Percentiles rank a stretch among this genome's conserved stretches.
Evolutionary conservation across 1,284 basidiomycete genomes (phyloP).

Genomic region (Lentinula novae-zelandiae): DNA sequence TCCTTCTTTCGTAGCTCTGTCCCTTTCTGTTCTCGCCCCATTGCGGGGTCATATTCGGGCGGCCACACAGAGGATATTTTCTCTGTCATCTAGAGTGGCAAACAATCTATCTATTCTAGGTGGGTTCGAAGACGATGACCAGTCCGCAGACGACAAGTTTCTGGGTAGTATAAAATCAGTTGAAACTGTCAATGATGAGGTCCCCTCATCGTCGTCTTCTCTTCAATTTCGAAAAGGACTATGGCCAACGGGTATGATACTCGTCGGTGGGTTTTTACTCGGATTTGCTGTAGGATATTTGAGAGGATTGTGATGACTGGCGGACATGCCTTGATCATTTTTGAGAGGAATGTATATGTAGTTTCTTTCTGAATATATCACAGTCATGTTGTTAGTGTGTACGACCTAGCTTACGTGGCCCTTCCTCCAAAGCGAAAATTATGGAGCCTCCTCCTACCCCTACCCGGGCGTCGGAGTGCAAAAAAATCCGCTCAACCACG

Average conservation of each 20-base stretch:
- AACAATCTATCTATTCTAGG: neutral
- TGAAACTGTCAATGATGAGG: neutral
- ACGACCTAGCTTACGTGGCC: neutral
- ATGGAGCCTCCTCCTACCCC: neutral
- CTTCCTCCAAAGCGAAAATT: neutral
- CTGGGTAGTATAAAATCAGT: neutral
- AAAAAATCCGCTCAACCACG: too few relatives aligned
- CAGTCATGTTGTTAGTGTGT: too few relatives aligned
- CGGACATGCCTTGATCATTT: neutral
- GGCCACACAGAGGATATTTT: neutral
- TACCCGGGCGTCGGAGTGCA: too few relatives aligned
- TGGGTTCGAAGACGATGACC: neutral
- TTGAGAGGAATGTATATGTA: too few relatives aligned
- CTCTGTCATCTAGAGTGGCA: neutral
- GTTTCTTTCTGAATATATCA: too few relatives aligned
- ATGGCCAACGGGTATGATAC: conserved; percentile 1
- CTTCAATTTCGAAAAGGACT: neutral
- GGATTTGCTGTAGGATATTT: conserved; percentile 3
- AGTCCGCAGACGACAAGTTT: neutral
- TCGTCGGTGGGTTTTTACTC: neutral
- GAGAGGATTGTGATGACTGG: neutral
- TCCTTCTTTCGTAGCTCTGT: conserved; percentile 42
- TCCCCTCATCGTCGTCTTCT: neutral
- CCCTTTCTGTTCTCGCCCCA: conserved; percentile 41
- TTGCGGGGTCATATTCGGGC: conserved; percentile 14